A percentile compares a stretch with the other conserved stretches of the same genome.
Evolutionary conservation across 179 eudicot genomes (phyloP).

Genomic region (Patellifolia procumbens): DNA sequence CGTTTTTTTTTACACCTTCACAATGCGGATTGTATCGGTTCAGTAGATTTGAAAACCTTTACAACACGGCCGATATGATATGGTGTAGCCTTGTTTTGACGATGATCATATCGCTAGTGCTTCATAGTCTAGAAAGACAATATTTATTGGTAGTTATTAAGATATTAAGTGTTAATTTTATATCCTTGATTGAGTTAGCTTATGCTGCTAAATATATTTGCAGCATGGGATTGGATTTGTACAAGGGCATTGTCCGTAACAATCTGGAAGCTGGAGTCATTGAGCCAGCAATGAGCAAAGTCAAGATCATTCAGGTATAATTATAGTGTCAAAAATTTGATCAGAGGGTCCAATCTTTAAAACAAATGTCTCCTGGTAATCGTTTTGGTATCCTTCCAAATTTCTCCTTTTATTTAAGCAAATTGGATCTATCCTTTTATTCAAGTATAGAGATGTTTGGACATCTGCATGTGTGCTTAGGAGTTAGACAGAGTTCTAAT

Average conservation of each 20-base stretch:
- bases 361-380: background rate
- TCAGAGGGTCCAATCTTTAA: background rate
- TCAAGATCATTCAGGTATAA: conserved; percentile 83
- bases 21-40: no score
- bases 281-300: conserved; percentile 99
- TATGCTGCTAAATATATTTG: conserved; percentile 7
- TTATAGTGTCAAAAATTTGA: background rate
- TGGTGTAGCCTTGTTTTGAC: no score
- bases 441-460: no score
- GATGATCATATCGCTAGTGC: no score
- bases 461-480: background rate
- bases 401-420: background rate
- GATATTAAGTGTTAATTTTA: background rate
- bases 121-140: background rate
- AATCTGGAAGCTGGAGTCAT: conserved; percentile 96
- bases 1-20: no score
- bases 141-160: background rate
- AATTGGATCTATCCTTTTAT: background rate
- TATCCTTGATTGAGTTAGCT: background rate
- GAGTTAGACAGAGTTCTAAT: background rate
- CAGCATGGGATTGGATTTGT: conserved; percentile 94
- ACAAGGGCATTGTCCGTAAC: conserved; percentile 77
- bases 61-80: no score
- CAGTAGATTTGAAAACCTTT: no score
- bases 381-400: background rate